phyloP scores from a whole-genome alignment of 441 rosid species.

The Arabidopsis hybrid region DNA sequence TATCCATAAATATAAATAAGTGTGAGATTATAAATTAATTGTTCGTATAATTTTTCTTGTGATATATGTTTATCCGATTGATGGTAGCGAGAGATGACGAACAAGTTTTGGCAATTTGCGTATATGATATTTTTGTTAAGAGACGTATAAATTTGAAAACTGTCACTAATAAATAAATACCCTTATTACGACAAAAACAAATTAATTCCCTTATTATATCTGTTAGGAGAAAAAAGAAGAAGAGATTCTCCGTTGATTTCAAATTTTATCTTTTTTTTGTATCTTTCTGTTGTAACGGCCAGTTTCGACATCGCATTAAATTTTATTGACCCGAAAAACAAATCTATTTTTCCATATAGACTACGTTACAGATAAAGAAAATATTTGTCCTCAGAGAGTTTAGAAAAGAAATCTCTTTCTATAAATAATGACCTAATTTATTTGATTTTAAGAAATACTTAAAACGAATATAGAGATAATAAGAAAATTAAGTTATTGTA shows the following conservation, averaged over 20 bases:
- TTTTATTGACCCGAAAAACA: neutral
- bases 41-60: neutral
- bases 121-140: slow-evolving; percentile 14
- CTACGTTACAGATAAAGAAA: neutral
- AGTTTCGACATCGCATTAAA: slow-evolving; percentile 15
- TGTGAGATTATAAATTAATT: slow-evolving; percentile 8
- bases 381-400: neutral
- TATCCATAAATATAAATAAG: neutral
- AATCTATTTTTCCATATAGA: neutral
- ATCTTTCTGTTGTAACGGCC: slow-evolving; percentile 26
- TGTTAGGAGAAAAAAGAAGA: neutral
- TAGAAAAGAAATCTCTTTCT: neutral
- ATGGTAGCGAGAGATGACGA: slow-evolving; percentile 19
- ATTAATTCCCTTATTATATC: neutral
- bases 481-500: neutral
- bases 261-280: neutral
- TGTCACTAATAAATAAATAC: slow-evolving; percentile 16
- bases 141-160: slow-evolving; percentile 26
- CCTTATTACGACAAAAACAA: too few species aligned
- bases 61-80: slow-evolving; percentile 27
- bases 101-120: slow-evolving; percentile 34
- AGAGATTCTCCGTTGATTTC: slow-evolving; percentile 13
- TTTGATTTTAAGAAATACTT: neutral
- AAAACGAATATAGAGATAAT: neutral
- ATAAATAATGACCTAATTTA: neutral